Base-by-base conservation (phyloP, 805 yeast species). In the Schizosaccharomyces osmophilus region DNA sequence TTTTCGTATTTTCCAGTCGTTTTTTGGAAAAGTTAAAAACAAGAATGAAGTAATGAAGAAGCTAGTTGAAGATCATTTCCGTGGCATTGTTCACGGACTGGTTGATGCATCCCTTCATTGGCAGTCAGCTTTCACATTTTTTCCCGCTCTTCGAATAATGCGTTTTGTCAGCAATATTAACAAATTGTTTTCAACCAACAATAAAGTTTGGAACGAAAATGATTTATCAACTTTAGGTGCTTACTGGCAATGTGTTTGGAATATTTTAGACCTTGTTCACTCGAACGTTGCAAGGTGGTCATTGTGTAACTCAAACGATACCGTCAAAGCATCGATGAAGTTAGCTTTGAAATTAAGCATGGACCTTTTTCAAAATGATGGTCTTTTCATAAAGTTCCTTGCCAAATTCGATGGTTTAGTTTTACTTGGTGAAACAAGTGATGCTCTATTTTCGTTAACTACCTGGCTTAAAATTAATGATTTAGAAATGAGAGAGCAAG, bases 391-490 rank as follows among this genome's bases (percentile, higher is more conserved):
- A 11, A 51, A 22, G 36, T 29, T 51, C 57, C 57, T 51, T 51
- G 36, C 57, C n/a, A 22, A 29, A 5, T 51, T 51, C 15, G 57
- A 51, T 29, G 36, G 36, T 17, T 51, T 51, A 29, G 26, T 51
- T 5, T 29, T 51, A 17, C 32, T 51, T 24, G 57, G 57, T 29
- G 57, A 51, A 51, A 24, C 36, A 17, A 19, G 31, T 29, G 57
- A 51, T 19, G 31, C 57, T 17, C 15, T 51, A 29, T 51, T 51
- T 29, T 51, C 57, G n/a, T 29, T 51, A 17, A 29, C 26, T 8
- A 51, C n/a, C 8, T 51, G 57, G 57, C 57, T 51, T 51, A 51
- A 51, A 51, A 51, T 51, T 9, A 51, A 51, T 29, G 57, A 51
- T 13, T 29, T 24, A 9, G 57, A 51, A 22, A 6, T 51, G 36